A percentile compares a stretch with the other conserved stretches of the same genome.
These are phyloP conservation scores for Phytophthora ohioensis DNA, from an alignment of 352 stramenopile genomes.

Conservation along the genomic window DNA sequence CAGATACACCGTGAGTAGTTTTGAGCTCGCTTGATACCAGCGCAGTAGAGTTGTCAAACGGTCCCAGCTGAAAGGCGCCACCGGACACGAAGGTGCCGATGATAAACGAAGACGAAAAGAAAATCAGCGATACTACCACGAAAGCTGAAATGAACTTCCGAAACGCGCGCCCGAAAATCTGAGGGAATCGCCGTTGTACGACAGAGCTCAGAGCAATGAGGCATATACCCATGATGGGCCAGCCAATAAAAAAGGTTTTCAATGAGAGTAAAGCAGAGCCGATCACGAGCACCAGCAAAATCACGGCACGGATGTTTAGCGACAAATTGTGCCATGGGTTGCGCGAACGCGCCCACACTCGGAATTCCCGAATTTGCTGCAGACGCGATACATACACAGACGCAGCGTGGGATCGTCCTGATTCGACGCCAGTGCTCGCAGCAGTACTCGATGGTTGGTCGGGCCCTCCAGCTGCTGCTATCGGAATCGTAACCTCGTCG, in stretches of 20 bases:
- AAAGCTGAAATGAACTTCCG: conserved; percentile 80
- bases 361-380: conserved; percentile 55
- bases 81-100: conserved; percentile 77
- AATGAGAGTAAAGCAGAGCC: conserved; percentile 65
- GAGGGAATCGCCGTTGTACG: conserved; percentile 76
- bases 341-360: conserved; percentile 37
- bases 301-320: conserved; percentile 47
- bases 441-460: conserved; percentile 18
- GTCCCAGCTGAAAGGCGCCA: conserved; percentile 64
- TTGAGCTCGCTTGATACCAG: conserved; percentile 34
- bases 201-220: conserved; percentile 72
- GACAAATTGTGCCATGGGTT: conserved; percentile 73
- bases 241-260: conserved; percentile 70
- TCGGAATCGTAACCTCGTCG: conserved; percentile 42
- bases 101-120: conserved; percentile 83
- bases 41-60: conserved; percentile 55
- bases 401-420: conserved; percentile 16
- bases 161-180: conserved; percentile 81
- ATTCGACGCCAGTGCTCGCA: conserved; percentile 15
- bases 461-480: conserved; percentile 24
- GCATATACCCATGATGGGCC: conserved; percentile 78
- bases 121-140: conserved; percentile 79
- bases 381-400: conserved; percentile 39
- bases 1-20: conserved; percentile 37
- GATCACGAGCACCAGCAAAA: conserved; percentile 69